Conservation (phyloP, 805 yeast genomes). For the Candida patagonica region DNA sequence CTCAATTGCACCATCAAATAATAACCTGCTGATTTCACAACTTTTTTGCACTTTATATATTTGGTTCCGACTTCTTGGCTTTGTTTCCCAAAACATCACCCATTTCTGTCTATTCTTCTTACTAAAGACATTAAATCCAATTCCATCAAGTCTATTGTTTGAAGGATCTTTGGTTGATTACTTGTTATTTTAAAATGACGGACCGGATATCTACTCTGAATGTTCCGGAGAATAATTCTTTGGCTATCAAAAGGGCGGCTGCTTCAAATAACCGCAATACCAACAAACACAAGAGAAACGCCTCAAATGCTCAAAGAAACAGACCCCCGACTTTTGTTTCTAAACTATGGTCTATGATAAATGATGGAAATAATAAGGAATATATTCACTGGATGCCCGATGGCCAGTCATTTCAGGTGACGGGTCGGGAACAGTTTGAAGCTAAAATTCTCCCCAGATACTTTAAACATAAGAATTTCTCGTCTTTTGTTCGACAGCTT, state of each 20-base stretch:
- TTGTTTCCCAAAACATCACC: too few relatives aligned
- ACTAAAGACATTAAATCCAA: too few relatives aligned
- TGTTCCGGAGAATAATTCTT: neutral
- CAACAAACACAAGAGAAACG: slow-evolving; percentile 9
- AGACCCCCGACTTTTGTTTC: slow-evolving; percentile 78
- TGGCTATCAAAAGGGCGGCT: neutral
- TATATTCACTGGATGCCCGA: slow-evolving; percentile 78
- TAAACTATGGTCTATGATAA: slow-evolving; percentile 94
- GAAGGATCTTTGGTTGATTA: too few relatives aligned
- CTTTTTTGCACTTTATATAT: too few relatives aligned
- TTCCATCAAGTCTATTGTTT: too few relatives aligned
- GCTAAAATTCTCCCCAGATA: slow-evolving; percentile 77
- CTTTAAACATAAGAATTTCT: slow-evolving; percentile 92
- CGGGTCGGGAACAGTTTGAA: slow-evolving; percentile 76
- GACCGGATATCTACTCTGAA: neutral
- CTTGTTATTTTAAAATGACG: too few relatives aligned
- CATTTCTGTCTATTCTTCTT: too few relatives aligned
- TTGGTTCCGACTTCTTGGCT: too few relatives aligned
- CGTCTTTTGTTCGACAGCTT: slow-evolving; percentile 89
- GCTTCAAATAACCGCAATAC: slow-evolving; percentile 10
- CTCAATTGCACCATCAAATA: too few relatives aligned
- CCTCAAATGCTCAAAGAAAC: slow-evolving; percentile 20
- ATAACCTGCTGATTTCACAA: too few relatives aligned
- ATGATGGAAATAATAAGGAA: slow-evolving; percentile 59
- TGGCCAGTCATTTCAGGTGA: slow-evolving; percentile 79